Conservation (phyloP, 495 filamentous ascomycete genomes). For the Aspergillus bertholletiae region DNA sequence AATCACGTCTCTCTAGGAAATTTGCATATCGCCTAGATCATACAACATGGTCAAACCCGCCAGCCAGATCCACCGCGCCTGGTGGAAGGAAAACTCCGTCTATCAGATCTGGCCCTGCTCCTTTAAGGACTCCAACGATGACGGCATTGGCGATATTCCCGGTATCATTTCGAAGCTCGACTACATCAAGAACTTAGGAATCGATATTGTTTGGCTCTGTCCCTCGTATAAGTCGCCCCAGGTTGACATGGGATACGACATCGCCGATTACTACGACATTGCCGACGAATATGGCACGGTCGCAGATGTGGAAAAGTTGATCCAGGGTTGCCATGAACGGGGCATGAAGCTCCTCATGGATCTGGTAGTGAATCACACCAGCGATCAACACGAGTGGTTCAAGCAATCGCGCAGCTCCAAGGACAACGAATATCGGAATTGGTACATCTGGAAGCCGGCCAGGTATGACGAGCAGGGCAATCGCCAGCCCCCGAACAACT, state of each 20-base stretch:
- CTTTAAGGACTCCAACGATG: slow-evolving; percentile 63
- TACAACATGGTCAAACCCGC: slow-evolving; percentile 27
- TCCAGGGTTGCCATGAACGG: slow-evolving; percentile 49
- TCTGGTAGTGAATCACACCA: slow-evolving; percentile 76
- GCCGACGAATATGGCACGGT: slow-evolving; percentile 60
- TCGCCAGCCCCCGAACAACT: slow-evolving; percentile 67
- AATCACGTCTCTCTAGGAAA: not conserved
- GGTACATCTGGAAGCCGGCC: slow-evolving; percentile 70
- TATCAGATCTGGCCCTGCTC: slow-evolving; percentile 71
- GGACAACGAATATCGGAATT: slow-evolving; percentile 59
- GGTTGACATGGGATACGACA: slow-evolving; percentile 62
- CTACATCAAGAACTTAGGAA: slow-evolving; percentile 59
- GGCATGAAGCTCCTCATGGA: slow-evolving; percentile 73
- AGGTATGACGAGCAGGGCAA: slow-evolving; percentile 56
- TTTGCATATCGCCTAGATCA: no score
- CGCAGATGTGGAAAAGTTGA: slow-evolving; percentile 61
- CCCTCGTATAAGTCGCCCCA: slow-evolving; percentile 66
- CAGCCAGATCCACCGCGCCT: slow-evolving; percentile 38
- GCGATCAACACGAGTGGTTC: slow-evolving; percentile 76
- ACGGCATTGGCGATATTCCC: slow-evolving; percentile 65
- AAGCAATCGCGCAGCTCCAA: slow-evolving; percentile 59
- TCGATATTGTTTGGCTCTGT: slow-evolving; percentile 67
- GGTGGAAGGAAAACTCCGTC: slow-evolving; percentile 56
- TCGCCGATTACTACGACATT: slow-evolving; percentile 64
- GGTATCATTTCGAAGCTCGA: slow-evolving; percentile 64